A percentile compares a stretch with the other conserved stretches of the same genome.
phyloP scores from a whole-genome alignment of 192 early-diverging fungal species.

The Allomyces javanicus region DNA sequence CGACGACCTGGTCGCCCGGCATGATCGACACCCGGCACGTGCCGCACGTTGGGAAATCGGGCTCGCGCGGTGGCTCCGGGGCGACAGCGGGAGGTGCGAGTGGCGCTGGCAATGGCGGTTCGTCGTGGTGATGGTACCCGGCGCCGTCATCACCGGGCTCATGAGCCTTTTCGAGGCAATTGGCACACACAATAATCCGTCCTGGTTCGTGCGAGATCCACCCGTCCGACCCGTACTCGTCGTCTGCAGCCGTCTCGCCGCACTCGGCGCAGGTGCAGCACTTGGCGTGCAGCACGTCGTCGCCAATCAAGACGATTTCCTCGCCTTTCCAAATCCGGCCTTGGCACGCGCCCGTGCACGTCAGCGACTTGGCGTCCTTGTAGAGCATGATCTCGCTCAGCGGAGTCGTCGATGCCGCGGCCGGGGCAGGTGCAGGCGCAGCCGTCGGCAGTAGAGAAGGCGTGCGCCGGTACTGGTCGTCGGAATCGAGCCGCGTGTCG shows the following conservation, averaged over 20 bases:
- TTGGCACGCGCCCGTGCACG: neutral
- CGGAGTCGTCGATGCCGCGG: neutral
- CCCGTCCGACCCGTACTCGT: neutral
- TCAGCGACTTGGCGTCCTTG: neutral
- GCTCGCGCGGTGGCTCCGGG: too few relatives aligned
- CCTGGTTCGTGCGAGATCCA: neutral
- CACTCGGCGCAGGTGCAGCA: neutral
- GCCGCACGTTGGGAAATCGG: neutral
- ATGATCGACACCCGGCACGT: neutral
- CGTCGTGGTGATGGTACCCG: neutral
- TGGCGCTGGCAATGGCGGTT: neutral
- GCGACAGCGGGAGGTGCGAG: neutral
- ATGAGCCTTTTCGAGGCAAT: neutral
- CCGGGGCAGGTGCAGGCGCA: neutral
- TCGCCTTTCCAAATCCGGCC: neutral
- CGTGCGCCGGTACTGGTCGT: neutral
- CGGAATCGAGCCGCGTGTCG: neutral
- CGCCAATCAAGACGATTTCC: neutral
- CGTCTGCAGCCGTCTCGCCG: neutral
- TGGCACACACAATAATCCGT: neutral
- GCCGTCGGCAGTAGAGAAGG: neutral
- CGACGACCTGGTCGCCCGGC: neutral
- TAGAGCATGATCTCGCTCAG: neutral
- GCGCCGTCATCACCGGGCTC: neutral
- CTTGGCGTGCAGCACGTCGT: neutral